These are phyloP conservation scores for Cladochytrium replicatum DNA, from an alignment of 192 early-diverging fungal genomes.

Conservation along the genomic window DNA sequence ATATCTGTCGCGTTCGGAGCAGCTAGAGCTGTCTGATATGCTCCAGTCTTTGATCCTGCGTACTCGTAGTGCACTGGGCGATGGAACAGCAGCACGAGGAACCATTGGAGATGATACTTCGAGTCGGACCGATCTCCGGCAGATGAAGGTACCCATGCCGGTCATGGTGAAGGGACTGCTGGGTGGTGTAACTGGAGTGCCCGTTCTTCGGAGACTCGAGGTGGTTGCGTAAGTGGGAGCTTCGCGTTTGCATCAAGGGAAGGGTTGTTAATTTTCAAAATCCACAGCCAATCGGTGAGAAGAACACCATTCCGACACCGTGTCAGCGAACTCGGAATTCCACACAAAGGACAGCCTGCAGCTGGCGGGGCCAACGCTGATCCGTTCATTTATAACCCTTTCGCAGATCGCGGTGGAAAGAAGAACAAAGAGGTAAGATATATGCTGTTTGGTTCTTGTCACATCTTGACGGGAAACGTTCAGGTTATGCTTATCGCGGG, in stretches of 20 bases:
- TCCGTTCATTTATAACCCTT: constrained; percentile 77
- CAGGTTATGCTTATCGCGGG: constrained; percentile 49
- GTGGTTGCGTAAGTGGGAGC: constrained; percentile 19
- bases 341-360: constrained; percentile 11
- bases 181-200: constrained; percentile 26
- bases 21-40: constrained; percentile 49
- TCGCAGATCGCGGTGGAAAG: constrained; percentile 31
- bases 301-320: constrained; percentile 47
- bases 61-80: not conserved
- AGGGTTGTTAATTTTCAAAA: too few relatives aligned
- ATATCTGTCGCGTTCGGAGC: constrained; percentile 54
- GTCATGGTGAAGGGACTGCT: constrained; percentile 22
- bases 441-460: not conserved
- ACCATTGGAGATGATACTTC: too few relatives aligned
- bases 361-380: constrained; percentile 27
- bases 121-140: constrained; percentile 3
- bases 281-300: too few relatives aligned
- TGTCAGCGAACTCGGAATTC: constrained; percentile 34
- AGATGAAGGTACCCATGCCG: constrained; percentile 4
- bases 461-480: not conserved
- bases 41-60: constrained; percentile 34
- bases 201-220: constrained; percentile 23
- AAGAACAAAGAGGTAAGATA: constrained; percentile 30
- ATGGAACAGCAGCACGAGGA: too few relatives aligned
- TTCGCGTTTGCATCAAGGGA: too few relatives aligned